Evolutionary conservation across 1,139 yeast genomes (phyloP).

Genomic region (Trichomonascaceae sp.): DNA sequence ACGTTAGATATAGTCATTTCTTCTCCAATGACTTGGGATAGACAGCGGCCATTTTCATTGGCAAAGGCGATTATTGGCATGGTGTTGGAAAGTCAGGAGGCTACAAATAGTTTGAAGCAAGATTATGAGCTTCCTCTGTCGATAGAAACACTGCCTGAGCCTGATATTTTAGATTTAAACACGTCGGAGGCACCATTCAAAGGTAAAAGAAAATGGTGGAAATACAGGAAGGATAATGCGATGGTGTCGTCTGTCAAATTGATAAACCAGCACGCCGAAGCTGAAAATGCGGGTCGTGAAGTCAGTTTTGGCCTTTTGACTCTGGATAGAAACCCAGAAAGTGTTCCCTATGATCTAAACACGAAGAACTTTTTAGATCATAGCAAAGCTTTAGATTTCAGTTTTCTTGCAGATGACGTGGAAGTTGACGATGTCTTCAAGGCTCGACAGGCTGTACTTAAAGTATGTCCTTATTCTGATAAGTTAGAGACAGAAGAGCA

Average conservation of each 20-base stretch:
- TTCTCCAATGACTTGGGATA: slow-evolving; percentile 17
- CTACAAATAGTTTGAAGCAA: slow-evolving; percentile 3
- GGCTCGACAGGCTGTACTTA: slow-evolving; percentile 12
- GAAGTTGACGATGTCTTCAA: slow-evolving; percentile 2
- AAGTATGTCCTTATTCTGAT: slow-evolving; percentile 16
- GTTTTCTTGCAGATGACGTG: background rate
- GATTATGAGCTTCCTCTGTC: slow-evolving; percentile 6
- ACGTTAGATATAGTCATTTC: slow-evolving; percentile 18
- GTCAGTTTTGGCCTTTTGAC: background rate
- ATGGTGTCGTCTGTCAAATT: slow-evolving; percentile 2
- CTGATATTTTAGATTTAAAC: slow-evolving; percentile 19
- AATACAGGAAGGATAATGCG: slow-evolving; percentile 12
- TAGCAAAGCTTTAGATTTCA: background rate
- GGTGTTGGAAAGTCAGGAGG: slow-evolving; percentile 16
- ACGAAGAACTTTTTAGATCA: background rate
- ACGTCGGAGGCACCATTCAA: slow-evolving; percentile 14
- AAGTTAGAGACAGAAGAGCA: slow-evolving; percentile 3
- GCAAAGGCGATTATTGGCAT: slow-evolving; percentile 17
- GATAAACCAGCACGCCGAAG: background rate
- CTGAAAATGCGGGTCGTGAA: background rate
- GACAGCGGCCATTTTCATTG: slow-evolving; percentile 11
- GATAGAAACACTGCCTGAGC: slow-evolving; percentile 18
- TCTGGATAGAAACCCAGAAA: background rate
- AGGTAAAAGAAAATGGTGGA: slow-evolving; percentile 23
- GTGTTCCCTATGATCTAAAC: background rate